Conservation (phyloP, 2,329 filamentous ascomycete species). For the Fusarium pseudonygamai region DNA sequence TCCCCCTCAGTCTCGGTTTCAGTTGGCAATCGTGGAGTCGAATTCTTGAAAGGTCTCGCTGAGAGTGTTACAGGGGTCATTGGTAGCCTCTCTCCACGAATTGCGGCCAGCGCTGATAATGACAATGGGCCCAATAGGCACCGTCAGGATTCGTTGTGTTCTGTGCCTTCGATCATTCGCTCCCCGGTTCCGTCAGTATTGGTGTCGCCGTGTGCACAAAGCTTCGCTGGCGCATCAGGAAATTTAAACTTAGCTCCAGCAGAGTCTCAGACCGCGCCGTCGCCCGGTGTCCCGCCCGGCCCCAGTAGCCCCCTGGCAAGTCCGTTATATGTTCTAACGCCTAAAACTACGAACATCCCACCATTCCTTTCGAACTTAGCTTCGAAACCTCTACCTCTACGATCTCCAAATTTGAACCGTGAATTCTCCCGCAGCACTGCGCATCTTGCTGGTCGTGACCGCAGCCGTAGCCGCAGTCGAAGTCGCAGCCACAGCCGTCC, state of each 20-base stretch:
- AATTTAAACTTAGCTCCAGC: constrained; percentile 35
- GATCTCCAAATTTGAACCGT: constrained; percentile 14
- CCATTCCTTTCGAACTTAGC: constrained; percentile 24
- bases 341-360: constrained; percentile 44
- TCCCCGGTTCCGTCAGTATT: constrained; percentile 19
- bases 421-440: constrained; percentile 23
- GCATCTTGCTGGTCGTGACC: constrained; percentile 20
- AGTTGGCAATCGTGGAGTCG: constrained; percentile 31
- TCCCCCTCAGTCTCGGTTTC: constrained; percentile 25
- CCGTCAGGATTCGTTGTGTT: constrained; percentile 30
- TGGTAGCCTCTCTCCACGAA: constrained; percentile 34
- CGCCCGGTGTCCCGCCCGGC: constrained; percentile 38
- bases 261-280: constrained; percentile 26
- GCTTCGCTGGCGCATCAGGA: constrained; percentile 20
- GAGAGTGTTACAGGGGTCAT: constrained; percentile 35
- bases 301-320: constrained; percentile 33
- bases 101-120: constrained; percentile 27
- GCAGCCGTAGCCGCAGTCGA: constrained; percentile 27
- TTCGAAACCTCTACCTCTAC: constrained; percentile 19
- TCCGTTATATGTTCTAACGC: constrained; percentile 42
- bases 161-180: constrained; percentile 16
- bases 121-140: constrained; percentile 13
- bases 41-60: constrained; percentile 27
- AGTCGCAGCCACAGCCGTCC: constrained; percentile 27
- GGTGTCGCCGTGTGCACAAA: constrained; percentile 30